These are phyloP conservation scores for Flammula alnicola DNA, from an alignment of 1,284 basidiomycete genomes.

Conservation along the genomic window DNA sequence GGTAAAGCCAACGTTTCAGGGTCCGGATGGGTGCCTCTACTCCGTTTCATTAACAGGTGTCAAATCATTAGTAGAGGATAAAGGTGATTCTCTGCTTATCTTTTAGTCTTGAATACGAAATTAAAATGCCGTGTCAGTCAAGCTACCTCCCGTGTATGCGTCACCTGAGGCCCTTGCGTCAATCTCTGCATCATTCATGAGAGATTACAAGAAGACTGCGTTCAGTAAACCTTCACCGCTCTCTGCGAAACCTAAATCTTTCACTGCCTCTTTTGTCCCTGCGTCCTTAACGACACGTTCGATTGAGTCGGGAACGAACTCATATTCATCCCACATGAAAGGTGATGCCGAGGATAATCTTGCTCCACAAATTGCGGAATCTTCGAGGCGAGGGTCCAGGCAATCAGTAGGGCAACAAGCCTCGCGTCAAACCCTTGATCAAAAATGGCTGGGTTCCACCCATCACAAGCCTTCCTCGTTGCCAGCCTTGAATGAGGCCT, in stretches of 20 bases:
- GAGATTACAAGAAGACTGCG: constrained; percentile 24
- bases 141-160: constrained; percentile 20
- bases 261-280: constrained; percentile 7
- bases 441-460: constrained; percentile 7
- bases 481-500: not conserved
- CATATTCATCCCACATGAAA: not conserved
- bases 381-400: constrained; percentile 13
- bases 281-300: constrained; percentile 8
- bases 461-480: constrained; percentile 3
- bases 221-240: constrained; percentile 21
- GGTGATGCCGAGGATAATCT: not conserved
- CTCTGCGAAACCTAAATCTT: constrained; percentile 6
- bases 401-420: constrained; percentile 3
- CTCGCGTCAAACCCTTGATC: constrained; percentile 10
- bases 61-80: constrained; percentile 10
- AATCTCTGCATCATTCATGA: constrained; percentile 26
- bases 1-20: constrained; percentile 21
- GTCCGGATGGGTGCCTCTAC: constrained; percentile 14
- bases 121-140: constrained; percentile 2
- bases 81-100: not conserved
- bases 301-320: not conserved
- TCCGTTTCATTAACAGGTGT: constrained; percentile 21
- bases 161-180: constrained; percentile 24
- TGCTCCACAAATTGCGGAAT: constrained; percentile 7
- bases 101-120: not conserved